Conservation (phyloP, 805 yeast species). For the Cephaloascus fragrans region DNA sequence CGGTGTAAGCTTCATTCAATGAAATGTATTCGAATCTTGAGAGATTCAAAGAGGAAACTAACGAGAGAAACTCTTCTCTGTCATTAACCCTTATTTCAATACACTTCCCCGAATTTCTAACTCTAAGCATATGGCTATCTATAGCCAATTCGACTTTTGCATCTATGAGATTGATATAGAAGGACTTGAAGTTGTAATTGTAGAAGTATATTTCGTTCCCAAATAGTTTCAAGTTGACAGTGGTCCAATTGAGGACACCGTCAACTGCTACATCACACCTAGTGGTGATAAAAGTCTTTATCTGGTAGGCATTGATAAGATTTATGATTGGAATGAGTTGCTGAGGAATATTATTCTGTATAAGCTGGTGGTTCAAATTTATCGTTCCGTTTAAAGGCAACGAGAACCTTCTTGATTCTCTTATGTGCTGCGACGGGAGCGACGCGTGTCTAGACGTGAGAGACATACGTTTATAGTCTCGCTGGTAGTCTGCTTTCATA, state of each 20-base stretch:
- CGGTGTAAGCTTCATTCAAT: constrained; percentile 56
- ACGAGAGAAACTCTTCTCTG: constrained; percentile 8
- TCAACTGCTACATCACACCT: neutral
- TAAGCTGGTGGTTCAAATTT: neutral
- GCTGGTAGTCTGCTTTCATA: no score
- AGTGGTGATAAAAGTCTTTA: neutral
- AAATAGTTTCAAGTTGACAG: neutral
- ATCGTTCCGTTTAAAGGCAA: neutral
- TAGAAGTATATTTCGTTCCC: neutral
- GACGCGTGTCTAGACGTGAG: neutral
- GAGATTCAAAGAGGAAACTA: constrained; percentile 41
- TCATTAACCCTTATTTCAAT: constrained; percentile 7
- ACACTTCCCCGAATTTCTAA: no score
- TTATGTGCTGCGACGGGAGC: neutral
- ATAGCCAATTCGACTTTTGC: neutral
- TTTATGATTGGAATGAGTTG: neutral
- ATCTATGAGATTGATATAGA: neutral
- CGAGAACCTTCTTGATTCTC: neutral
- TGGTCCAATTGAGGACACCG: neutral
- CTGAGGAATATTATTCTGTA: neutral
- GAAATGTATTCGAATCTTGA: constrained; percentile 49
- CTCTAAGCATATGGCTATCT: no score
- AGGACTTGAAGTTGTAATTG: neutral
- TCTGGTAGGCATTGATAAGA: neutral
- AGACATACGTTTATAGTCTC: no score